Evolutionary conservation across 441 rosid species (phyloP).

Genomic region (Macaranga tanarius): DNA sequence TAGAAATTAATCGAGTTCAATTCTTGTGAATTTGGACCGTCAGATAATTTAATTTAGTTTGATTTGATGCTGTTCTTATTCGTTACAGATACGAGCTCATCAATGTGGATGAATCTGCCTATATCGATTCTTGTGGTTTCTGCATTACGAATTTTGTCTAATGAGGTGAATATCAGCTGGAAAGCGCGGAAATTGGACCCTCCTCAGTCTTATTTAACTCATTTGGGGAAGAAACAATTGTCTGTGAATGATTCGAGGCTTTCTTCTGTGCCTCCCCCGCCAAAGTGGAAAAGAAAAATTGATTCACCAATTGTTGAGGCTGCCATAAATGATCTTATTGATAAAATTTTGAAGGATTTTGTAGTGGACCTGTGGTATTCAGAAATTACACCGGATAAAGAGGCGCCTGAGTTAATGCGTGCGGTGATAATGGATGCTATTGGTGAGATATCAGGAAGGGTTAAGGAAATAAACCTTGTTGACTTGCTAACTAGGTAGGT

Average conservation of each 20-base stretch:
- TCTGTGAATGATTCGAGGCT: constrained; percentile 76
- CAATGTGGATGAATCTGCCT: constrained; percentile 96
- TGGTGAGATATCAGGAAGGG: constrained; percentile 83
- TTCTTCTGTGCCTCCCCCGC: constrained; percentile 47
- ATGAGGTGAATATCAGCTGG: constrained; percentile 80
- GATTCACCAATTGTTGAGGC: constrained; percentile 86
- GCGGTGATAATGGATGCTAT: constrained; percentile 86
- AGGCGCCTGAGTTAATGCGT: constrained; percentile 87
- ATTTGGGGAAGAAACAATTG: constrained; percentile 68
- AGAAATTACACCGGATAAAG: constrained; percentile 88
- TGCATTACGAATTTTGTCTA: constrained; percentile 49
- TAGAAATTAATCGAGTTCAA: background rate
- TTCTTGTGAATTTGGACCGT: background rate
- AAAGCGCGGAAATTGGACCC: constrained; percentile 33
- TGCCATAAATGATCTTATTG: constrained; percentile 67
- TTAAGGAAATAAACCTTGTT: constrained; percentile 78
- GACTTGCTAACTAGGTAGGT: constrained; percentile 80
- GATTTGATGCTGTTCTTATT: background rate
- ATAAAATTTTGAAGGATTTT: constrained; percentile 82
- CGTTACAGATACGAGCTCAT: constrained; percentile 80
- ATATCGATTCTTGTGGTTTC: constrained; percentile 61
- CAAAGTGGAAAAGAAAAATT: constrained; percentile 80
- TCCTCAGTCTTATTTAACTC: constrained; percentile 47
- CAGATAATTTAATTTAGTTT: background rate
- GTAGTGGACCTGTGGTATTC: constrained; percentile 89